These are phyloP conservation scores for Sisymbrium irio DNA, from an alignment of 345 rosid genomes.

Conservation along the genomic window DNA sequence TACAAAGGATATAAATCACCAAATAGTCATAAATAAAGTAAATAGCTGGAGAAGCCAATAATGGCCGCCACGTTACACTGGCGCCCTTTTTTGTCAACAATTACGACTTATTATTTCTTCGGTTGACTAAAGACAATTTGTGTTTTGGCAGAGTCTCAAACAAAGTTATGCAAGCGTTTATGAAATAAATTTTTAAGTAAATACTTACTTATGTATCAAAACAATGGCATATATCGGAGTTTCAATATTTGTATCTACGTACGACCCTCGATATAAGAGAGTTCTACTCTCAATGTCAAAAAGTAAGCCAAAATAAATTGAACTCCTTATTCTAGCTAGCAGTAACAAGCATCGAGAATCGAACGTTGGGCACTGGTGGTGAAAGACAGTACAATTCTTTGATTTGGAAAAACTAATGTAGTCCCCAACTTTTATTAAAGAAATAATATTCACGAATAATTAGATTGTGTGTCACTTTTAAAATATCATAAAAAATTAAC, in stretches of 20 bases:
- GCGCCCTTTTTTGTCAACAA: neutral
- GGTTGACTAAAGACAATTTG: neutral
- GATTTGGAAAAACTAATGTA: neutral
- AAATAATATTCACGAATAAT: too few relatives aligned
- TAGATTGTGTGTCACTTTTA: too few relatives aligned
- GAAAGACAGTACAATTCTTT: neutral
- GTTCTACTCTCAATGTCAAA: neutral
- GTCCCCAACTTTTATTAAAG: neutral
- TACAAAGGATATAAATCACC: neutral
- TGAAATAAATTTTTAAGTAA: neutral
- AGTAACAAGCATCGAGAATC: neutral
- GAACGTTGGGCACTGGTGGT: neutral
- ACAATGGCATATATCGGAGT: neutral
- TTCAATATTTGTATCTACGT: neutral
- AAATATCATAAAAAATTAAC: too few relatives aligned
- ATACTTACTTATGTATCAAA: neutral
- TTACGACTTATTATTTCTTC: neutral
- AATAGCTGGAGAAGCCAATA: neutral
- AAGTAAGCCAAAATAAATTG: neutral
- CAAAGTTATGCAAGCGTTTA: neutral
- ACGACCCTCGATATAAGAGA: neutral
- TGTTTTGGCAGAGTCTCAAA: neutral
- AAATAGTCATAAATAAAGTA: neutral
- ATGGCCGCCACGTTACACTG: slow-evolving; percentile 30
- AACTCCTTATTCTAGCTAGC: neutral